These are phyloP conservation scores for Pulveroboletus sp. DNA, from an alignment of 768 basidiomycete genomes.

Conservation along the genomic window DNA sequence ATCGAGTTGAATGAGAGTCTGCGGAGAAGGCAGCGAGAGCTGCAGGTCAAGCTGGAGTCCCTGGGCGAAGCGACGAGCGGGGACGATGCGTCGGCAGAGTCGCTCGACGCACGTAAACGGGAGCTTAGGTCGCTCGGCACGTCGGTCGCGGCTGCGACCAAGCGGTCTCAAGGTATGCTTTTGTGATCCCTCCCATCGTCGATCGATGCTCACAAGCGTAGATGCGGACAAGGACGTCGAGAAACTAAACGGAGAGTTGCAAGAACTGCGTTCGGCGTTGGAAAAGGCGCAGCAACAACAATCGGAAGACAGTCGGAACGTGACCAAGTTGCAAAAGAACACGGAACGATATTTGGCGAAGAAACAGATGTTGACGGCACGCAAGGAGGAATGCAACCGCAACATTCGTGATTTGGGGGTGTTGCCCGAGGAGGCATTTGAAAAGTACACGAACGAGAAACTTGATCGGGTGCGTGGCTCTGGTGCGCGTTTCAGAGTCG, in stretches of 20 bases:
- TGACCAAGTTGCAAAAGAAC: conserved; percentile 91
- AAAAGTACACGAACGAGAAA: conserved; percentile 86
- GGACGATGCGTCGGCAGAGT: conserved; percentile 55
- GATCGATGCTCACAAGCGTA: conserved; percentile 22
- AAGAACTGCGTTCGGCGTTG: conserved; percentile 58
- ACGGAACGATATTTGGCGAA: conserved; percentile 94
- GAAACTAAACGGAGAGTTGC: conserved; percentile 54
- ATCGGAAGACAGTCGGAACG: conserved; percentile 77
- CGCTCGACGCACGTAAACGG: conserved; percentile 61
- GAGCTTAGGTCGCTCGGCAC: conserved; percentile 67
- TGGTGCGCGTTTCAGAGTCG: neutral
- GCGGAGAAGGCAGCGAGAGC: conserved; percentile 71
- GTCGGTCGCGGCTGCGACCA: conserved; percentile 61
- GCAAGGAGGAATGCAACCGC: conserved; percentile 93
- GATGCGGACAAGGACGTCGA: conserved; percentile 75
- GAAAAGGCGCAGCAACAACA: conserved; percentile 82
- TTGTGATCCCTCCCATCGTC: neutral
- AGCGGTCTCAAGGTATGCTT: conserved; percentile 54
- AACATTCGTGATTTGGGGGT: conserved; percentile 96
- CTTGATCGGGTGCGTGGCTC: conserved; percentile 71
- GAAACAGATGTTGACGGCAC: conserved; percentile 73
- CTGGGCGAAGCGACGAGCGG: conserved; percentile 60
- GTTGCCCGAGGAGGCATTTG: conserved; percentile 94
- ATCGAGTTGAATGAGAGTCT: conserved; percentile 93
- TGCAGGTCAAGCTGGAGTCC: conserved; percentile 70